Evolutionary conservation across 257 asterid genomes (phyloP), one percentile per base, ranked within the genome.

Genomic region (Solanum virginianum): DNA sequence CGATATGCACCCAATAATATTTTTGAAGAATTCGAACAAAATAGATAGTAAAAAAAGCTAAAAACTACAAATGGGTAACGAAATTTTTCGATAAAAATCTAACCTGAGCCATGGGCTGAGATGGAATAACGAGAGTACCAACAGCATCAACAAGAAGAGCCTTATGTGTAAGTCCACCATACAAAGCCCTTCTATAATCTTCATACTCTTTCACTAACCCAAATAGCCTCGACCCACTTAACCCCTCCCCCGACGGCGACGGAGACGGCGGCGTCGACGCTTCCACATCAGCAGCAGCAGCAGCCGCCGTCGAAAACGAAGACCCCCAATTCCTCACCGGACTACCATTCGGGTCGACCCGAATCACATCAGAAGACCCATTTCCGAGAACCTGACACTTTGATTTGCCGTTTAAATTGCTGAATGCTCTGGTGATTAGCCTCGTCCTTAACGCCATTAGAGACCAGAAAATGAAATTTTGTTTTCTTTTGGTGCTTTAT

Each of bases 51-150:
- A 63, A 14, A 8, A 22, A 75, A 6, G 14, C 22, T 8, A 75
- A 75, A 14, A 75, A 18, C 54, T 70, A 39, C 29, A 70, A 39
- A 70, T 70, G 29, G 2, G 53, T 18, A 70, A 20, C 2, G 2
- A 72, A 45, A 45, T 20, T 43, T 13, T 3, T 43, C 82, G 26
- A 24, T 15, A 77, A 24, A 22, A 49, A 22, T 74, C 2, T 77
- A 72, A 95, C 98, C 99, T 97, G 98, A 39, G 99, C 99, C 99
- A 92, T 95, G 65, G 98, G 99, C 86, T 97, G 99, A 80, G 99
- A 94, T 4, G 98, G 99, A 83, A 90, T 87, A 85, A 97, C 91
- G 53, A 97, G 98, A 66, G 99, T 97, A 56, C 99, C 99, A 45
- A 93, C 99, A 14, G 97, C 99, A 85, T 97, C 99, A 84, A 97